Conservation (phyloP, 1,139 yeast species). For the Suhomyces ambrosiae region DNA sequence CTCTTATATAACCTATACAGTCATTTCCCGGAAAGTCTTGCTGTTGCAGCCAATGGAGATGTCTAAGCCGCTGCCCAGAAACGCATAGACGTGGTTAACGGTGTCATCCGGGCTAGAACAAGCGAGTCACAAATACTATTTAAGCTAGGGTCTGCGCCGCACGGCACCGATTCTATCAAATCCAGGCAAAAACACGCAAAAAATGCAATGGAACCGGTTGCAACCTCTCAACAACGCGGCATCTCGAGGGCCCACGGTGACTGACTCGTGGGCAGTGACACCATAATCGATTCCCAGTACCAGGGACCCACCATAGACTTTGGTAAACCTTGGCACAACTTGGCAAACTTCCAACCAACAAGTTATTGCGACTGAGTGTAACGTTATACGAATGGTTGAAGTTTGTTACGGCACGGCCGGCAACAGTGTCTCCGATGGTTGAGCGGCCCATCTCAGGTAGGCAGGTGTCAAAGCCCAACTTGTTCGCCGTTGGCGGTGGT, state of each 20-base stretch:
- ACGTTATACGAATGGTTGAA: no score
- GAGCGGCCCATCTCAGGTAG: neutral
- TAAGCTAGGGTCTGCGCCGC: constrained; percentile 2
- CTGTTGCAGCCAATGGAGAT: neutral
- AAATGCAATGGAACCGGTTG: neutral
- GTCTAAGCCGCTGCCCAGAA: neutral
- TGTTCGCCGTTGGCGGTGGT: no score
- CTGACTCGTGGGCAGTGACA: no score
- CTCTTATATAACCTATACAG: no score
- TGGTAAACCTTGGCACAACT: no score
- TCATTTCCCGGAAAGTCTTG: neutral
- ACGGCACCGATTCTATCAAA: neutral
- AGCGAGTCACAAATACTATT: neutral
- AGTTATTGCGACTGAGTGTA: no score
- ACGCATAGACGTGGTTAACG: neutral
- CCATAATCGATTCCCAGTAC: no score
- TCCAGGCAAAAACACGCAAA: neutral
- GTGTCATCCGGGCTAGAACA: neutral
- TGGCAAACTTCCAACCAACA: no score
- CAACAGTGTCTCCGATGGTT: neutral
- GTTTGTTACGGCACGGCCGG: neutral
- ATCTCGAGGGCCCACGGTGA: no score
- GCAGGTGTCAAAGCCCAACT: neutral
- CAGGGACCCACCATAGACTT: no score
- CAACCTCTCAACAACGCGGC: neutral